Evolutionary conservation across 345 rosid genomes (phyloP), one percentile per base, ranked within the genome.

Genomic region (Dovyalis caffra): DNA sequence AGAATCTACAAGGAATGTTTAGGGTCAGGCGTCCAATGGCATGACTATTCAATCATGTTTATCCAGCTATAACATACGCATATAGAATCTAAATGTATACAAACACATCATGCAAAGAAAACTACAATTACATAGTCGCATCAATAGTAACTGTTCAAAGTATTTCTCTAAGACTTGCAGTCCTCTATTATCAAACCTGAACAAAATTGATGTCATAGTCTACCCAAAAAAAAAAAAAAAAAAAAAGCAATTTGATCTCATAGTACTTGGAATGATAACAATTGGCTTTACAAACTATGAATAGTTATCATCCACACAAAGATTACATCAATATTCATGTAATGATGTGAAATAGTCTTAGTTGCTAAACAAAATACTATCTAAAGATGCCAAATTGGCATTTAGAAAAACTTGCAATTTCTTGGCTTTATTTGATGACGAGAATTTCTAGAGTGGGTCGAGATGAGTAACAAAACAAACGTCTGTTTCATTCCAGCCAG

Each of bases 391-490:
- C 64, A 69, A 35, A 64, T 37, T 58, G 29, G 49, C 10, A 26
- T 31, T 16, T 1, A 45, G 32, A 18, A 49, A 4, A 2, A 2
- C 5, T 18, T 15, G 29, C 33, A 29, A 18, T 62, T 14, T 49
- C 26, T 23, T 43, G 61, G 26, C 33, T 72, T 69, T 29, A 1
- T 33, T 35, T 8, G 66, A 28, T 47, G 31, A 53, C 29, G 14
- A 37, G 70, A 26, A 66, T 73, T 64, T 47, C 28, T 34, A 33
- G 70, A 33, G 37, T 26, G 5, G 80, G 69, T 74, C 78, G 76
- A 76, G 65, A 56, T 64, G 69, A 61, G 73, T 64, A 69, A 33
- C 66, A 45, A 60, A 73, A 73, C 77, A 45, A 70, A 77, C 35
- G 31, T 47, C 75, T 43, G 75, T 51, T 43, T 66, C 69, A 56